Percentiles rank a stretch among this genome's conserved stretches.
These are phyloP conservation scores for Termitomyces eurrhizus DNA, from an alignment of 768 basidiomycete genomes.

Conservation along the genomic window DNA sequence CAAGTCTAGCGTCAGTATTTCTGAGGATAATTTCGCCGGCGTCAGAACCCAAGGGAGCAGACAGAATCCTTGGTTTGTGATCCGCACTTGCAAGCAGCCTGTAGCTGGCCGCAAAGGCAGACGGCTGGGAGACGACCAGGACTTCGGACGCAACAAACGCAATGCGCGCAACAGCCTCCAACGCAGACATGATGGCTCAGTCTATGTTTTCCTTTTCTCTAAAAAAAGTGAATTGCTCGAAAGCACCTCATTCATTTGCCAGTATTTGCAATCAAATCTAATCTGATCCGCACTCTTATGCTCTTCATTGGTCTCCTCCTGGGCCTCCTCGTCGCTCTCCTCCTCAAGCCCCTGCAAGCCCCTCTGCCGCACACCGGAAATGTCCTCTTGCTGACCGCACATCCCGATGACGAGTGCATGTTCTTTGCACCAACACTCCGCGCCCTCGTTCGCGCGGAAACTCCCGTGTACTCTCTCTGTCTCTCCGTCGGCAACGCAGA, in stretches of 20 bases:
- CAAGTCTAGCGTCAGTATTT: conserved; percentile 40
- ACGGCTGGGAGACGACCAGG: conserved; percentile 57
- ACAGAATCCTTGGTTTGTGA: conserved; percentile 39
- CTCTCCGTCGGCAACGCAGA: conserved; percentile 79
- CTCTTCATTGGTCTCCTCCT: conserved; percentile 25
- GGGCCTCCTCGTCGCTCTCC: conserved; percentile 26
- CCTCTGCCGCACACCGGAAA: conserved; percentile 11
- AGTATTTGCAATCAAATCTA: conserved; percentile 25
- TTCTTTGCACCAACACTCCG: conserved; percentile 89
- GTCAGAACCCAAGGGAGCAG: conserved; percentile 64
- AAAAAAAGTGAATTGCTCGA: conserved; percentile 22
- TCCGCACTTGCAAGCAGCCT: conserved; percentile 28
- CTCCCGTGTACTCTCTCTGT: conserved; percentile 50
- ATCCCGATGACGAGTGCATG: conserved; percentile 93
- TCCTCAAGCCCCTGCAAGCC: conserved; percentile 28
- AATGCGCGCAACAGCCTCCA: conserved; percentile 55
- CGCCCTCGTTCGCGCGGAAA: conserved; percentile 33
- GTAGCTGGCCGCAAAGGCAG: conserved; percentile 39
- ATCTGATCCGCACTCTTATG: conserved; percentile 3
- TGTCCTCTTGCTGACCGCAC: conserved; percentile 78
- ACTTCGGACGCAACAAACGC: conserved; percentile 70
- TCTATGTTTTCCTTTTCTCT: neutral
- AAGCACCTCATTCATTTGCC: conserved; percentile 40
- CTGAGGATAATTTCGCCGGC: conserved; percentile 54
- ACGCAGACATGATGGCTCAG: conserved; percentile 20